Conservation (phyloP, 1,284 basidiomycete genomes). For the Waitea zeae region DNA sequence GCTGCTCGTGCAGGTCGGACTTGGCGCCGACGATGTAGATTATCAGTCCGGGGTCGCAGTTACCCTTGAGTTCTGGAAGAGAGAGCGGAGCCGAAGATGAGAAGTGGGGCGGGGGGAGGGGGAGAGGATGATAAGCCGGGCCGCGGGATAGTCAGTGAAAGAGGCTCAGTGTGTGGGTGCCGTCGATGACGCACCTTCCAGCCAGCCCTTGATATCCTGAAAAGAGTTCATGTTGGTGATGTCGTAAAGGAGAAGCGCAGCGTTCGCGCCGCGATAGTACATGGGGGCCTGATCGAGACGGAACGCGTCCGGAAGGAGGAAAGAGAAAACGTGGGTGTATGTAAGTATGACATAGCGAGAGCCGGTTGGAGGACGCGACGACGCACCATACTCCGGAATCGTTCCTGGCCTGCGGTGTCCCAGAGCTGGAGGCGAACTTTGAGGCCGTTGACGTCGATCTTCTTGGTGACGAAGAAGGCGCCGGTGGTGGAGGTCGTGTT, state of each 20-base stretch:
- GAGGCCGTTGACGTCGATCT: conserved; percentile 74
- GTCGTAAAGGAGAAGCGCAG: conserved; percentile 93
- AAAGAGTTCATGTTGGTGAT: conserved; percentile 87
- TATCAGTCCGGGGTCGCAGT: conserved; percentile 68
- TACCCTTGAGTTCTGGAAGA: conserved; percentile 69
- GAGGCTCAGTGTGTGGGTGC: conserved; percentile 8
- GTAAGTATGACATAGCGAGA: conserved; percentile 1
- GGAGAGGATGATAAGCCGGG: not conserved
- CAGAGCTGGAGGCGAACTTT: conserved; percentile 80
- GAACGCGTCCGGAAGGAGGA: conserved; percentile 4
- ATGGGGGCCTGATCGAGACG: conserved; percentile 96
- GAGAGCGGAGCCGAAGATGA: too few relatives aligned
- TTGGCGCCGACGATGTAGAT: conserved; percentile 90
- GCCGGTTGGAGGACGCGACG: not conserved
- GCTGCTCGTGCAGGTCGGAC: conserved; percentile 54
- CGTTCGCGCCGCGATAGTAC: conserved; percentile 98
- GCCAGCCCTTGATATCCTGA: conserved; percentile 84
- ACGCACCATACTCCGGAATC: conserved; percentile 83
- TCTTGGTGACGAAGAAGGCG: conserved; percentile 90
- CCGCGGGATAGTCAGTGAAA: conserved; percentile 3
- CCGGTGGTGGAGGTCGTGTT: conserved; percentile 86
- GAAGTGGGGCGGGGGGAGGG: conserved; percentile 1
- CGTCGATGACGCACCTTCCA: conserved; percentile 67
- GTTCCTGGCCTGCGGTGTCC: conserved; percentile 98
- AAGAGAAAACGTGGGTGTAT: too few relatives aligned